Evolutionary conservation across 75 land plant species (phyloP), one percentile per base, ranked within the genome.

Genomic region (Selaginella moellendorffii): DNA sequence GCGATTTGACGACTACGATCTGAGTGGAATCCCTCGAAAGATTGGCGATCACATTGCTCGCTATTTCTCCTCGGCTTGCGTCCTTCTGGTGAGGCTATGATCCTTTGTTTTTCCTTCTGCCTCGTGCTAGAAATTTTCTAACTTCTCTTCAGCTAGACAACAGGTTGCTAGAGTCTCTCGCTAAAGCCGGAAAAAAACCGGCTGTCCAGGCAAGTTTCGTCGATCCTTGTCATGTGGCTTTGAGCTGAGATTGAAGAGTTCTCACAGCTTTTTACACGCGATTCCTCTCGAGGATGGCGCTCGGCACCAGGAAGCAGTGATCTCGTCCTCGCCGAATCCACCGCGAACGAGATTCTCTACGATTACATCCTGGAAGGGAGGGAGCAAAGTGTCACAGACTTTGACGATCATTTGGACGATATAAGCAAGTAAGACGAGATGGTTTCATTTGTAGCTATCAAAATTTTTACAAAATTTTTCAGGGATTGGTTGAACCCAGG

Each of bases 321-420:
- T 26, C 52, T 93, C 62, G 54, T 52, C 9, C 28, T 79, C 10
- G 78, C 80, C 63, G 90, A 88, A 63, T 78, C 87, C 24, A 52
- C 85, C 5, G 83, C 96, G 14, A 93, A 93, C 63, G 54, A 63
- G 5, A 71, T 93, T 2, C 62, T 93, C 14, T 56, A 69, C 66
- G 98, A 90, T 66, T 85, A 78, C 58, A 83, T 93, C 61, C 52
- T 78, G 19, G 74, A 91, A 22, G 76, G 80, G 29, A 86, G 83
- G 63, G 79, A 85, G 78, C 59, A 79, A 28, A 62, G 60, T 21
- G 65, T 93, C 19, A 83, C 85, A 0, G 98, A 93, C 62, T 93
- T 93, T 76, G 98, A 93, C 63, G 97, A 92, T 28, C 95, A 92
- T 70, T 78, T 88, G 74, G 89, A 88, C 69, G 95, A 92, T 59